Conservation (phyloP, 1,284 basidiomycete genomes). For the Trichosporon faecale region DNA sequence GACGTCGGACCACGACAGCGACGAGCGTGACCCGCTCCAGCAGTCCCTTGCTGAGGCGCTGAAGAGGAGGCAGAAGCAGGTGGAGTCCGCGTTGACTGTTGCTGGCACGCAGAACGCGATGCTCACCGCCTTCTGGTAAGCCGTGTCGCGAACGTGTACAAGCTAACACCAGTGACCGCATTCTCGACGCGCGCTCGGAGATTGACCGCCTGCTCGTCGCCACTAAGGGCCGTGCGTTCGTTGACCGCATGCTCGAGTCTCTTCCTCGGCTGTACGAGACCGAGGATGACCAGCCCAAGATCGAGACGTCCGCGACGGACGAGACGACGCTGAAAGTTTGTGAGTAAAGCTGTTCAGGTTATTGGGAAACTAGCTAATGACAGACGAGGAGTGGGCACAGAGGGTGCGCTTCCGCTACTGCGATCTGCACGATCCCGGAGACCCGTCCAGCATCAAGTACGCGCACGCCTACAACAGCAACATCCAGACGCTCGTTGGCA, state of each 20-base stretch:
- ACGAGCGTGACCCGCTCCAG: not conserved
- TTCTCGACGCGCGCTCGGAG: constrained; percentile 69
- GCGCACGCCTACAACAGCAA: constrained; percentile 30
- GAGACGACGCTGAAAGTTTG: constrained; percentile 65
- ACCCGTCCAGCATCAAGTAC: constrained; percentile 13
- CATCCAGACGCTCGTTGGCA: constrained; percentile 27
- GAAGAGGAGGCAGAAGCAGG: constrained; percentile 45
- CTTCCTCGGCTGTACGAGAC: constrained; percentile 63
- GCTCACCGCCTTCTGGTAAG: constrained; percentile 52
- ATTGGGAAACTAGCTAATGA: constrained; percentile 20
- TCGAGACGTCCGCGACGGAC: constrained; percentile 54
- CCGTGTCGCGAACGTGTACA: not conserved
- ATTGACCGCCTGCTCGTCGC: constrained; percentile 80
- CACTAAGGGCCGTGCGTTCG: constrained; percentile 77
- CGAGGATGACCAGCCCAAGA: not conserved
- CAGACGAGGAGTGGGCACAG: constrained; percentile 73
- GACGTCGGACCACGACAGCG: not conserved
- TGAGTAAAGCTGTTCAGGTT: constrained; percentile 29
- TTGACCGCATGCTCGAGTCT: constrained; percentile 68
- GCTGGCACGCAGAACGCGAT: constrained; percentile 34
- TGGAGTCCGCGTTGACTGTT: not conserved
- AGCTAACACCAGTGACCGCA: constrained; percentile 70
- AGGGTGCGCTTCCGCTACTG: constrained; percentile 80
- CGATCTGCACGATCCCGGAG: constrained; percentile 53
- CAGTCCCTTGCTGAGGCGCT: not conserved